Evolutionary conservation across 768 basidiomycete genomes (phyloP).

Genomic region (Exidia glandulosa): DNA sequence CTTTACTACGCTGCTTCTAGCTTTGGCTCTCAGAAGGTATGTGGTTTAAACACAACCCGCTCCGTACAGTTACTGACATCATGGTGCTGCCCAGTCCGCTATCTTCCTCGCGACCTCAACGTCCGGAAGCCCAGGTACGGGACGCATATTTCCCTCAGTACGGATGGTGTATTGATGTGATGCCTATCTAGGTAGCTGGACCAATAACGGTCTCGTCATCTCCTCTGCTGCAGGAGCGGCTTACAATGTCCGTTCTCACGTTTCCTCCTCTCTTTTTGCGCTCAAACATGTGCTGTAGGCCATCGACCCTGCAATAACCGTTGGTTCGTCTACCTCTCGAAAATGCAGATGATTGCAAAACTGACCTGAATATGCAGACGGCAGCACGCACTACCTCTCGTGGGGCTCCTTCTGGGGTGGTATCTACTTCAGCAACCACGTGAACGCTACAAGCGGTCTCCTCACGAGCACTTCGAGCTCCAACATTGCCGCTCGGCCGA

Average conservation of each 20-base stretch:
- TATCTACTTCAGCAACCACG: background rate
- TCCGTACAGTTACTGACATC: background rate
- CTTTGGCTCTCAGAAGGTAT: conserved; percentile 40
- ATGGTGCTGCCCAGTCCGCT: conserved; percentile 27
- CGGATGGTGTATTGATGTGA: background rate
- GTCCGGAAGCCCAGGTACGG: conserved; percentile 24
- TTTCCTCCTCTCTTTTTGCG: background rate
- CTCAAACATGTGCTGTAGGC: conserved; percentile 21
- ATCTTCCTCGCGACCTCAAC: conserved; percentile 44
- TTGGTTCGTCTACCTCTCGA: conserved; percentile 14
- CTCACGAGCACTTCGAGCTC: background rate
- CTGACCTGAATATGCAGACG: conserved; percentile 18
- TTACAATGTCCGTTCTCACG: conserved; percentile 29
- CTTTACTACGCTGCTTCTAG: conserved; percentile 45
- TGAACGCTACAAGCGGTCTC: background rate
- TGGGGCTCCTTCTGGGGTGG: conserved; percentile 41
- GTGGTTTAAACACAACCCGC: background rate
- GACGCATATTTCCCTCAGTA: background rate
- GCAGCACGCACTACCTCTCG: conserved; percentile 36
- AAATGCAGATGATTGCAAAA: background rate
- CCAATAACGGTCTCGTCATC: conserved; percentile 37
- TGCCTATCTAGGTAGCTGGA: conserved; percentile 16
- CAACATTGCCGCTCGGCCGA: background rate
- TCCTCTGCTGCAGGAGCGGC: conserved; percentile 25
- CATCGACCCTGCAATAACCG: conserved; percentile 36